Conservation (phyloP, 495 filamentous ascomycete species). For the Penicillium egyptiacum region DNA sequence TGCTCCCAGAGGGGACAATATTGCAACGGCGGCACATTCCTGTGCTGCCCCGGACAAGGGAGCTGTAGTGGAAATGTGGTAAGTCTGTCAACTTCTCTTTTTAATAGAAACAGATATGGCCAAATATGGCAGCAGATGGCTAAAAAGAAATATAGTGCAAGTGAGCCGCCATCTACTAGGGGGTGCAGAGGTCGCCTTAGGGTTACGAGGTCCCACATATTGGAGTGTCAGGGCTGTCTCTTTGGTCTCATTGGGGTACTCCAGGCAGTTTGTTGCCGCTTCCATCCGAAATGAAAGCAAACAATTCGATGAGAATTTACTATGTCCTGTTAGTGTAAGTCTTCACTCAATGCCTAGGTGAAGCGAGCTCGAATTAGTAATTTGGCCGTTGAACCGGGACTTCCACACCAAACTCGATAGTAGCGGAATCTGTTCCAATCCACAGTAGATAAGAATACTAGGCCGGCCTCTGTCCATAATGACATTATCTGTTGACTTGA, state of each 20-base stretch:
- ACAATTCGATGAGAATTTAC: background rate
- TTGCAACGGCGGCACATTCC: constrained; percentile 11
- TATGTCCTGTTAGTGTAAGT: background rate
- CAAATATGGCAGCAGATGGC: background rate
- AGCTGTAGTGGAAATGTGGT: constrained; percentile 7
- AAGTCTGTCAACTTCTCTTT: background rate
- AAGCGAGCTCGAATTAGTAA: background rate
- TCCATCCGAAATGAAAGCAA: background rate
- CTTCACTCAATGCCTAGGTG: background rate
- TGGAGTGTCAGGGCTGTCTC: too few relatives aligned
- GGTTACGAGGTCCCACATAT: background rate
- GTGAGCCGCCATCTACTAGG: background rate
- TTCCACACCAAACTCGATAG: background rate
- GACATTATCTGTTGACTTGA: background rate
- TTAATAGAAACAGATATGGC: background rate
- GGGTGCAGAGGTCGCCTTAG: background rate
- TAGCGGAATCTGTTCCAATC: background rate
- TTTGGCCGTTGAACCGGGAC: background rate
- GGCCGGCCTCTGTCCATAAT: background rate
- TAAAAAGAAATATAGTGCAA: background rate
- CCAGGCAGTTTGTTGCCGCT: background rate
- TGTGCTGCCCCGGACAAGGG: constrained; percentile 10
- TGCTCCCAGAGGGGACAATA: constrained; percentile 9
- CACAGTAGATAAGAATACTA: background rate
- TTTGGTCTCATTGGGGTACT: background rate